phyloP scores from a whole-genome alignment of 345 rosid species.

The Eucalyptus viminalis region DNA sequence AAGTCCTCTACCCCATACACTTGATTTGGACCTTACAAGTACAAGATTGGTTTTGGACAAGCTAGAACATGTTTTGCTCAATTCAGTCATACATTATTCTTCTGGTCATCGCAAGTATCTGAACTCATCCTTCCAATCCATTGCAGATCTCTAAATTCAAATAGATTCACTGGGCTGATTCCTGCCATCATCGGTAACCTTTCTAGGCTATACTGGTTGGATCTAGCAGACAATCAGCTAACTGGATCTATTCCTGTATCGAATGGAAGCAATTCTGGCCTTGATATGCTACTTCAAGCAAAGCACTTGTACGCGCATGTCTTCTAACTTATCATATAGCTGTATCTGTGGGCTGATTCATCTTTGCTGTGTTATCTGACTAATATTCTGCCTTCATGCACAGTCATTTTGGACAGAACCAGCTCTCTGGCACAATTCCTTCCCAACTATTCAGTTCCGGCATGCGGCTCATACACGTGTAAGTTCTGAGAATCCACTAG shows the following conservation, averaged over 20 bases:
- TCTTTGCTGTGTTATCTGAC: not conserved
- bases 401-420: slow-evolving; percentile 75
- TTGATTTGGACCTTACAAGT: not conserved
- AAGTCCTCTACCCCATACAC: slow-evolving; percentile 6
- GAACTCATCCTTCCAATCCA: not conserved
- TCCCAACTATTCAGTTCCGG: slow-evolving; percentile 43
- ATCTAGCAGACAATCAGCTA: slow-evolving; percentile 70
- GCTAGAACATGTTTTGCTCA: not conserved
- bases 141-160: slow-evolving; percentile 69
- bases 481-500: slow-evolving; percentile 6
- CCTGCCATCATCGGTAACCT: slow-evolving; percentile 68
- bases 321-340: not conserved
- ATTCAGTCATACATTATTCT: not conserved
- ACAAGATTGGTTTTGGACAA: not conserved
- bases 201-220: slow-evolving; percentile 62
- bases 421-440: slow-evolving; percentile 55
- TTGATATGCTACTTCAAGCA: slow-evolving; percentile 50
- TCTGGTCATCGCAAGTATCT: not conserved
- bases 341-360: not conserved
- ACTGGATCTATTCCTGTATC: slow-evolving; percentile 75
- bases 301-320: slow-evolving; percentile 61
- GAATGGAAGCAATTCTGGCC: slow-evolving; percentile 52
- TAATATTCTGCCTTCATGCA: not conserved
- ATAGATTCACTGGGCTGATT: slow-evolving; percentile 54
- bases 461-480: slow-evolving; percentile 72